Evolutionary conservation across 2,329 filamentous ascomycete genomes (phyloP).

Genomic region (Paecilomyces niveus): DNA sequence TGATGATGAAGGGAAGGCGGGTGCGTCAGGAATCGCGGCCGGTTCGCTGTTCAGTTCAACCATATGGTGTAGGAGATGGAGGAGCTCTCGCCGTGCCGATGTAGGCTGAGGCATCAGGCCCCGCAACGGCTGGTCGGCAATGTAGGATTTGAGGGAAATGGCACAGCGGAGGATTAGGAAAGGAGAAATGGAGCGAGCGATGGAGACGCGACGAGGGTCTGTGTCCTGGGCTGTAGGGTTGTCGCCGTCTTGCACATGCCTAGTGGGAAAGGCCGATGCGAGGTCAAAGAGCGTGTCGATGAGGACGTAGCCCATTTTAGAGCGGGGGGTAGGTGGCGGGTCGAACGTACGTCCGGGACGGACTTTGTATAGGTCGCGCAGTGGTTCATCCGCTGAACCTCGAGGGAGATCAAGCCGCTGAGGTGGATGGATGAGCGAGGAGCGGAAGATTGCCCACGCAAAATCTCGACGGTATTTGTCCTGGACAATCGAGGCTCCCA

Average conservation of each 20-base stretch:
- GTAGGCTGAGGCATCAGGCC: constrained; percentile 84
- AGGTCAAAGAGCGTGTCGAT: constrained; percentile 71
- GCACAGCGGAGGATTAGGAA: constrained; percentile 77
- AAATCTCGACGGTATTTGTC: constrained; percentile 64
- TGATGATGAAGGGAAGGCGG: constrained; percentile 10
- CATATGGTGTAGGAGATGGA: constrained; percentile 62
- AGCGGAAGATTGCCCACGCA: constrained; percentile 68
- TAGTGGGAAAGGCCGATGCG: constrained; percentile 41
- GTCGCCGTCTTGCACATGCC: neutral
- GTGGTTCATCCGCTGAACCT: constrained; percentile 40
- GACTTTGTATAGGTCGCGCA: constrained; percentile 56
- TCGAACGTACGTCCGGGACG: constrained; percentile 68
- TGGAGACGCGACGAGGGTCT: constrained; percentile 42
- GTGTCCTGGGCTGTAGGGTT: neutral
- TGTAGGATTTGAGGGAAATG: constrained; percentile 73
- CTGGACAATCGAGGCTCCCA: constrained; percentile 60
- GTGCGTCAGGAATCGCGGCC: constrained; percentile 55
- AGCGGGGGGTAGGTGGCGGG: constrained; percentile 56
- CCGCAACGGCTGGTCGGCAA: constrained; percentile 83
- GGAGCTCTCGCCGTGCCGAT: constrained; percentile 69
- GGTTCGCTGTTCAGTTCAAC: constrained; percentile 63
- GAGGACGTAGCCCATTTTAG: constrained; percentile 70
- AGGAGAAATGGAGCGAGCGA: constrained; percentile 70
- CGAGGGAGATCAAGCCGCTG: constrained; percentile 55
- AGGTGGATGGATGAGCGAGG: constrained; percentile 70